These are phyloP conservation scores for Trichoderma orchidacearum DNA, from an alignment of 495 filamentous ascomycete genomes.

Conservation along the genomic window DNA sequence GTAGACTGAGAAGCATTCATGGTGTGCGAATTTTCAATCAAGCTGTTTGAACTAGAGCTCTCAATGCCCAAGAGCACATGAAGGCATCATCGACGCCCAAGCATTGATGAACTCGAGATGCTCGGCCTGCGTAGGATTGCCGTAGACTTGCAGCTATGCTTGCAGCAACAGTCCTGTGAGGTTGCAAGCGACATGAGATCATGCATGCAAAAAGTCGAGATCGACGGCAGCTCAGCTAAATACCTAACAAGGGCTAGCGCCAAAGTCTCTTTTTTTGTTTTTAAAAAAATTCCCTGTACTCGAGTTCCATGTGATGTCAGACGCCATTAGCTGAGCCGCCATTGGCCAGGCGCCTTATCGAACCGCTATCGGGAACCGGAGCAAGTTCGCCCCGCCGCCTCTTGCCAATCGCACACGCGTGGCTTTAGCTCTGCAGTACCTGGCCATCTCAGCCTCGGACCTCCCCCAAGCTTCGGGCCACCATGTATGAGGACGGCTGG, in stretches of 20 bases:
- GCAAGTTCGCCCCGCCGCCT: neutral
- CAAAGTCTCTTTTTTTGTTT: too few species aligned
- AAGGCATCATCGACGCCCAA: neutral
- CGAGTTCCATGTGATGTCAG: neutral
- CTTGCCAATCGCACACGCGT: neutral
- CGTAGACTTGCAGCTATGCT: neutral
- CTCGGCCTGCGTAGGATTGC: neutral
- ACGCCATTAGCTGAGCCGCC: neutral
- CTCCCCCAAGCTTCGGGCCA: neutral
- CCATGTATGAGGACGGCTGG: constrained; percentile 67
- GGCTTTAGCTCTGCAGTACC: neutral
- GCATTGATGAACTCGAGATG: too few species aligned
- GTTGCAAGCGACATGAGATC: neutral
- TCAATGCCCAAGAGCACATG: neutral
- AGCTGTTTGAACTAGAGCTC: neutral
- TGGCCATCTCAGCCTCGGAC: neutral
- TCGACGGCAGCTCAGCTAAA: neutral
- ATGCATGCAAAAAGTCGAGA: neutral
- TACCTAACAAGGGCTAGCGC: neutral
- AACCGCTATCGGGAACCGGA: neutral
- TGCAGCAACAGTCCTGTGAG: neutral
- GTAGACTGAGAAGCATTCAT: constrained; percentile 13
- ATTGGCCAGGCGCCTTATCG: neutral
- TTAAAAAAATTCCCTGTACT: neutral
- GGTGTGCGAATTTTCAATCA: neutral